A percentile compares a stretch with the other conserved stretches of the same genome.
Evolutionary conservation across 2,329 filamentous ascomycete genomes (phyloP).

Genomic region (Fusarium redolens): DNA sequence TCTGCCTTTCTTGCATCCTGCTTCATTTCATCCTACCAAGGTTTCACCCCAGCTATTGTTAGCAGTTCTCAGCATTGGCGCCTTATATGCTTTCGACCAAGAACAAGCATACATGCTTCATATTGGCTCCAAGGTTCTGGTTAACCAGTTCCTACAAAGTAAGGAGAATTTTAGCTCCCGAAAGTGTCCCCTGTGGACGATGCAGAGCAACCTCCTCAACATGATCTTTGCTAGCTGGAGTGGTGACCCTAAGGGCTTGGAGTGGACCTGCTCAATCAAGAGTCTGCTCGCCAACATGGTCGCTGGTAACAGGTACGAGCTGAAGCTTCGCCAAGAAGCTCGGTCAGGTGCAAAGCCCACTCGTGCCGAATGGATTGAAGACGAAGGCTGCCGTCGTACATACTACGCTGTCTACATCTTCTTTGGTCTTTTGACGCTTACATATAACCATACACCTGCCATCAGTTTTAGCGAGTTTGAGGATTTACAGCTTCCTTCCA

Average conservation of each 20-base stretch:
- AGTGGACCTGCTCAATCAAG: slow-evolving; percentile 99
- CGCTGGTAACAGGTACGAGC: slow-evolving; percentile 93
- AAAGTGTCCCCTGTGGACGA: slow-evolving; percentile 97
- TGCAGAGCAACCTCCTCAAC: slow-evolving; percentile 96
- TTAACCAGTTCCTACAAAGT: slow-evolving; percentile 96
- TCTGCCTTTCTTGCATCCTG: slow-evolving; percentile 92
- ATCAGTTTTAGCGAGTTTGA: slow-evolving; percentile 99
- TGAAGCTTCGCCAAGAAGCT: slow-evolving; percentile 91
- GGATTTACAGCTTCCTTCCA: slow-evolving; percentile 89
- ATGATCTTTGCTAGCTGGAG: slow-evolving; percentile 99
- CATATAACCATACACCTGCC: slow-evolving; percentile 97
- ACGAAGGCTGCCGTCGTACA: slow-evolving; percentile 94
- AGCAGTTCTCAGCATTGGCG: slow-evolving; percentile 93
- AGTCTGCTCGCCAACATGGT: slow-evolving; percentile 99
- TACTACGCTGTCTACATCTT: slow-evolving; percentile 99
- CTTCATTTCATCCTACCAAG: slow-evolving; percentile 85
- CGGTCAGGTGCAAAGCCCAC: slow-evolving; percentile 80
- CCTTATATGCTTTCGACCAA: slow-evolving; percentile 95
- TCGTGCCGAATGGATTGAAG: slow-evolving; percentile 93
- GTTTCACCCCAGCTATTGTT: slow-evolving; percentile 86
- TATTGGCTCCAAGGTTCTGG: slow-evolving; percentile 95
- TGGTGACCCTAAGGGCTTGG: slow-evolving; percentile 94
- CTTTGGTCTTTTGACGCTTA: slow-evolving; percentile 93
- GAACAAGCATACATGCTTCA: slow-evolving; percentile 97
- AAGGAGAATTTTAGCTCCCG: slow-evolving; percentile 99